phyloP scores from a whole-genome alignment of 2,329 filamentous ascomycete genomes.

The Lasiodiplodia hormozganensis region DNA sequence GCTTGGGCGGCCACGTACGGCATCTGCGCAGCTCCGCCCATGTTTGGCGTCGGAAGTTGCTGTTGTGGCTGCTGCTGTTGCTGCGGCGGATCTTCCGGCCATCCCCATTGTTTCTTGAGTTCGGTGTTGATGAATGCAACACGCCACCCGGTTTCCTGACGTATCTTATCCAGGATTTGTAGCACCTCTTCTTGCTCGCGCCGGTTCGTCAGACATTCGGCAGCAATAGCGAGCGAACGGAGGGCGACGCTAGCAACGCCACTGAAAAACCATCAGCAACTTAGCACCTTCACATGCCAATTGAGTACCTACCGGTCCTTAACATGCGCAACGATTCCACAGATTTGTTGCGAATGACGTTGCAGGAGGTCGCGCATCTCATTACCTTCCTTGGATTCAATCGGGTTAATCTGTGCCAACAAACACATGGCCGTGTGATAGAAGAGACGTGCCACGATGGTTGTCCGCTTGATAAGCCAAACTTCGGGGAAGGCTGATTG shows the following conservation, averaged over 20 bases:
- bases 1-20: slow-evolving; percentile 20
- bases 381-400: slow-evolving; percentile 64
- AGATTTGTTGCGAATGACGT: slow-evolving; percentile 82
- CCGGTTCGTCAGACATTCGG: slow-evolving; percentile 71
- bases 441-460: slow-evolving; percentile 82
- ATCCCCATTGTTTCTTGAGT: slow-evolving; percentile 79
- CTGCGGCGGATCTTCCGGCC: slow-evolving; percentile 59
- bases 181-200: slow-evolving; percentile 83
- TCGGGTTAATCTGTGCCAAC: slow-evolving; percentile 79
- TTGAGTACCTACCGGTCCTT: slow-evolving; percentile 67
- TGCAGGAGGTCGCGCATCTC: slow-evolving; percentile 75
- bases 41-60: slow-evolving; percentile 28
- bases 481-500: slow-evolving; percentile 85
- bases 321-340: slow-evolving; percentile 85
- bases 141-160: slow-evolving; percentile 78
- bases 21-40: slow-evolving; percentile 30
- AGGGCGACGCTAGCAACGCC: slow-evolving; percentile 81
- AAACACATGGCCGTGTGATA: slow-evolving; percentile 88
- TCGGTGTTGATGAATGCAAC: slow-evolving; percentile 75
- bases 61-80: slow-evolving; percentile 39
- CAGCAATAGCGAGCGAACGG: slow-evolving; percentile 78
- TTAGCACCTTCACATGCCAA: neutral
- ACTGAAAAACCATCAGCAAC: slow-evolving; percentile 41
- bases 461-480: slow-evolving; percentile 84
- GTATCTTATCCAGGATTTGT: slow-evolving; percentile 76